Evolutionary conservation across 768 basidiomycete species (phyloP), one percentile per base, ranked within the genome.

Genomic region (Steccherinum ochraceum): DNA sequence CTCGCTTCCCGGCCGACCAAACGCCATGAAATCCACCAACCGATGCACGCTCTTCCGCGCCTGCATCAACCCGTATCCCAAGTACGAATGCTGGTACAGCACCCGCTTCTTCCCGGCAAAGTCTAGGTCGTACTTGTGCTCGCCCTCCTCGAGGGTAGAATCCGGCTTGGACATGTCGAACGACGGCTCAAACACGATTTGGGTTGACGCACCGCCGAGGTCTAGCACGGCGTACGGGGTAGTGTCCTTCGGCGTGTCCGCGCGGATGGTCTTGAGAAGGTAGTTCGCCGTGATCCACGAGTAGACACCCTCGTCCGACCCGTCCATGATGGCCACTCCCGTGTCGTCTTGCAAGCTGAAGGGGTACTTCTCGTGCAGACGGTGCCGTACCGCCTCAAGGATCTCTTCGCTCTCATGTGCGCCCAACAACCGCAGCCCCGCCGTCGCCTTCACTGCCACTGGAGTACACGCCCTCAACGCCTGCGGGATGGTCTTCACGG

Each of bases 211-310:
- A 2, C 96, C 96, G 3, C 96, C 96, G 45, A 99, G 80, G 64
- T 98, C 96, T 46, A 98, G 83, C 41, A 96, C 93, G 20, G 95
- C 95, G 57, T 88, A 89, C 23, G 89, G 83, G 19, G 71, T 65
- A 16, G 72, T 74, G 24, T 71, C 67, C 48, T 63, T 55, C 1
- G 72, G 69, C 16, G 77, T 68, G 45, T 75, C 77, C 10, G 75
- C 72, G 13, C 81, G 77, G 61, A 96, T 82, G 35, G 86, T 81
- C 47, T 78, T 76, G 40, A 95, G 72, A 45, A 97, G 76, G 69
- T 96, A 97, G 68, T 98, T 98, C 52, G 89, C 92, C 16, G 95
- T 96, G 57, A 97, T 92, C 94, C 95, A 98, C 24, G 95, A 93
- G 64, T 89, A 98, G n/a, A 97, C 91, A 25, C 92, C 95, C 67